Evolutionary conservation across 441 rosid species (phyloP).

Genomic region (Omphalea diandra): DNA sequence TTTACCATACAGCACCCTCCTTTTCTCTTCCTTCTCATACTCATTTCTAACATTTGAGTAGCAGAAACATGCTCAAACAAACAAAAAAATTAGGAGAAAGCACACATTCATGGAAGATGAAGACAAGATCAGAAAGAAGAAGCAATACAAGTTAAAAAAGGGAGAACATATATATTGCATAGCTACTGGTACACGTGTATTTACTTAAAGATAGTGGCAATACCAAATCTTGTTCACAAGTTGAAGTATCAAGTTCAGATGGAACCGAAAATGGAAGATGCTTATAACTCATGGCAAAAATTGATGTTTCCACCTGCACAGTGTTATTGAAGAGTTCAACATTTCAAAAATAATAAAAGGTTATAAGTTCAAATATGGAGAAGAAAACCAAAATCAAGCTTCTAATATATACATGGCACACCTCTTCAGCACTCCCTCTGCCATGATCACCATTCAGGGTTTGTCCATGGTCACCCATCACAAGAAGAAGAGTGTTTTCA

Average conservation of each 20-base stretch:
- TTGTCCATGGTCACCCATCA: slow-evolving; percentile 99
- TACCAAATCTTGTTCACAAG: slow-evolving; percentile 64
- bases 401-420: slow-evolving; percentile 25
- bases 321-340: not conserved
- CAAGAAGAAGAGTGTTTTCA: slow-evolving; percentile 84
- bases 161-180: slow-evolving; percentile 2
- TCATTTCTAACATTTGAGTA: not conserved
- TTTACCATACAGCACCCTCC: slow-evolving; percentile 4
- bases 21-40: not conserved
- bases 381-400: slow-evolving; percentile 14
- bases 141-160: slow-evolving; percentile 1
- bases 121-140: not conserved
- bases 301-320: slow-evolving; percentile 85
- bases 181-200: slow-evolving; percentile 3
- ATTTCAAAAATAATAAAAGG: not conserved
- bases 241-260: slow-evolving; percentile 62
- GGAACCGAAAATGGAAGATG: slow-evolving; percentile 55
- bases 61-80: slow-evolving; percentile 1
- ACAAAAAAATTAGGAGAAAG: not conserved
- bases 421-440: slow-evolving; percentile 98
- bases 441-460: slow-evolving; percentile 98
- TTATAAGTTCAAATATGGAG: too few relatives aligned
- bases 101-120: too few relatives aligned
- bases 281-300: slow-evolving; percentile 90
- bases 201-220: slow-evolving; percentile 20